Evolutionary conservation across 176 grass and related monocot species (phyloP).

Genomic region (Triticum timopheevii): DNA sequence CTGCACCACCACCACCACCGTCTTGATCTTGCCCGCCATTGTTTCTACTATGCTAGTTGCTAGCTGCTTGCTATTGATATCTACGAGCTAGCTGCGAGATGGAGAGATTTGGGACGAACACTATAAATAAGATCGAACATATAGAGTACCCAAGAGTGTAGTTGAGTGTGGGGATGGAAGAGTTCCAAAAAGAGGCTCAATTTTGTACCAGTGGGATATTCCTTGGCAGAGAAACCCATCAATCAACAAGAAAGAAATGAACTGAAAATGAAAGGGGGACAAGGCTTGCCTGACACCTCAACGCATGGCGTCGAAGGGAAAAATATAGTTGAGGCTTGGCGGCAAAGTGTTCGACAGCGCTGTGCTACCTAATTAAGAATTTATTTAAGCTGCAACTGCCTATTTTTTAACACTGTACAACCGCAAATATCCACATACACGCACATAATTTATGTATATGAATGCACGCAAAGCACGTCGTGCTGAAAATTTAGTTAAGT

Average conservation of each 20-base stretch:
- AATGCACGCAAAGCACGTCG: no score
- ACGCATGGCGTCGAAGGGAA: no score
- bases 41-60: no score
- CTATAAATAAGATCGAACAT: not conserved
- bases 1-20: conserved; percentile 74
- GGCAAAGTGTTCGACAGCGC: no score
- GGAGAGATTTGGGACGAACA: not conserved
- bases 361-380: no score
- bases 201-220: not conserved
- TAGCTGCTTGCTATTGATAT: not conserved
- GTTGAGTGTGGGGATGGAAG: not conserved
- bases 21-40: conserved; percentile 39
- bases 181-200: not conserved
- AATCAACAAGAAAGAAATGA: not conserved
- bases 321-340: no score
- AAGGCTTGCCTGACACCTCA: not conserved
- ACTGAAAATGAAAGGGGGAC: not conserved
- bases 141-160: not conserved
- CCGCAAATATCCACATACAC: no score
- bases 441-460: no score
- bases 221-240: not conserved
- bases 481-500: no score
- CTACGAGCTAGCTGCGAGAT: not conserved
- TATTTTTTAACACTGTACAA: no score
- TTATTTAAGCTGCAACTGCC: no score